phyloP scores from a whole-genome alignment of 768 basidiomycete species.

The Panellus pusillus region DNA sequence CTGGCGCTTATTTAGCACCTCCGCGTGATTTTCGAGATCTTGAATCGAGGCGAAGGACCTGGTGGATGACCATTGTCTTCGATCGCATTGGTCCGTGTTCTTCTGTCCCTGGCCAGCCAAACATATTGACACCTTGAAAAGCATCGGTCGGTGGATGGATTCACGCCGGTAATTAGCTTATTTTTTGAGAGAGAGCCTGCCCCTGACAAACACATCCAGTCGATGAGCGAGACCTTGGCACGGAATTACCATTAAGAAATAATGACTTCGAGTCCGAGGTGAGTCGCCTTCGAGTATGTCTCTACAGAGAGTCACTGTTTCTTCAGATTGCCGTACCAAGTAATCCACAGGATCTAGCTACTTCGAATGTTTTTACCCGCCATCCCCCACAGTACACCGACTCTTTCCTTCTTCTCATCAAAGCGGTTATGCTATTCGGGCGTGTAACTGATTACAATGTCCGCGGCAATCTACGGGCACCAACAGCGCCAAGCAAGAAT shows the following conservation, averaged over 20 bases:
- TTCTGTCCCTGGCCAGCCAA: conserved; percentile 21
- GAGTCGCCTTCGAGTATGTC: conserved; percentile 22
- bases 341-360: conserved; percentile 74
- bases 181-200: neutral
- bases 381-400: conserved; percentile 82
- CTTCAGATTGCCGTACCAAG: conserved; percentile 57
- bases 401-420: conserved; percentile 78
- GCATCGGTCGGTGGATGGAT: conserved; percentile 83
- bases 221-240: conserved; percentile 81
- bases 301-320: neutral
- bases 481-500: conserved; percentile 65
- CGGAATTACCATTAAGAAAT: conserved; percentile 74
- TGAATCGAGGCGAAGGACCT: conserved; percentile 77
- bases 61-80: conserved; percentile 91
- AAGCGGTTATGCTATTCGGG: conserved; percentile 83
- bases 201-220: conserved; percentile 31
- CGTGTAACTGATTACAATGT: conserved; percentile 85
- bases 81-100: conserved; percentile 62
- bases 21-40: conserved; percentile 75
- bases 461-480: conserved; percentile 65
- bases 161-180: conserved; percentile 45
- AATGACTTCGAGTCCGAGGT: conserved; percentile 80
- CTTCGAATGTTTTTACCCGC: conserved; percentile 62
- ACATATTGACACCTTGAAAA: neutral
- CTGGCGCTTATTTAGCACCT: conserved; percentile 77